Base-by-base conservation (phyloP, 345 rosid genomes). In the Lumnitzera racemosa region DNA sequence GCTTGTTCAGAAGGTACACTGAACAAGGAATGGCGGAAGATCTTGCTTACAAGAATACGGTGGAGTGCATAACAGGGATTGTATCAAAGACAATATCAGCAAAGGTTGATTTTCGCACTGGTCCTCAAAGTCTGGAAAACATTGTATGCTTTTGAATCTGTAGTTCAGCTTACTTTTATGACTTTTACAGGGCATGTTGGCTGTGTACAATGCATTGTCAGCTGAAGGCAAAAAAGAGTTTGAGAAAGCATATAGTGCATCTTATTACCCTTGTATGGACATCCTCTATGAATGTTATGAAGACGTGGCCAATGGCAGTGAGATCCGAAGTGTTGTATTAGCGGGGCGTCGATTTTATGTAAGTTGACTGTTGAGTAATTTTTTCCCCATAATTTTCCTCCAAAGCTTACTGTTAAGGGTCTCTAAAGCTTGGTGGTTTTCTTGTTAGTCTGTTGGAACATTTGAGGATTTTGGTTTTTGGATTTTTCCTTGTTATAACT, bases 321-420 rank as follows among this genome's bases (percentile, higher is more conserved):
- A 90, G 76, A 85, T 90, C 66, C 73, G 87, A 43, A 83, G 96
- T 62, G 97, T 90, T 78, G 96, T 90, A 49, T 72, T 90, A 74
- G 92, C 97, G 11, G 97, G 97, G 49, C 97, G 91, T 54, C 90
- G 96, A 47, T 90, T 90, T 74, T 85, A 79, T 61, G 97, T 90
- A 79, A 14, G 82, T 36, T 36, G 43, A 36, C 43, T 36, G 11
- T 36, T 2, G 9, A 36, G 31, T 36, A 36, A 36, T 6, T 36
- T 36, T 9, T 9, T 6, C 3, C 36, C 36, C 5, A 29, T 29
- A 29, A 0, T 29, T 36, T 36, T 36, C 11, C 43, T 53, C 25
- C 27, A 53, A 53, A 53, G 56, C 13, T 6, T 11, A 16, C 55
- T 11, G 27, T 29, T n/a, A 36, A 36, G 43, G 43, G 11, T 36